Base-by-base conservation (phyloP, 495 filamentous ascomycete species). In the Lasiosphaeria miniovina region DNA sequence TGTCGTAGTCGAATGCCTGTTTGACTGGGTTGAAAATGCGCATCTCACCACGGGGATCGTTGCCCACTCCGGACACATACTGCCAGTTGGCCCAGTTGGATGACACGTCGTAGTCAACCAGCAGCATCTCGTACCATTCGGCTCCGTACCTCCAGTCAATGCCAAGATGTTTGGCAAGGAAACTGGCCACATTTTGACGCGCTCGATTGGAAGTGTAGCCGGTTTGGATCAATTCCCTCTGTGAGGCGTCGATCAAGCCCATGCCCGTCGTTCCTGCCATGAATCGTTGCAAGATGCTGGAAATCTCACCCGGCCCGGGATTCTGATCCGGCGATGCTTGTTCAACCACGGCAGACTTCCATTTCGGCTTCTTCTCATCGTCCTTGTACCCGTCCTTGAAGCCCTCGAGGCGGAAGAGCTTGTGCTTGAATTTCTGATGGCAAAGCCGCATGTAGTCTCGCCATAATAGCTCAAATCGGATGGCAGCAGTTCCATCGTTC, bases 81-180 rank as follows among this genome's bases (percentile, higher is more conserved):
- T 89, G 86, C 88, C 87, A 91, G 64, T 89, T 90, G 41, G 84
- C 84, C 87, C 86, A 91, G 66, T 91, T 90, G 50, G 77, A 85
- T 38, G 79, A 80, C 10, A 88, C 74, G 61, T 91, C 88, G 68
- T 90, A 90, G 65, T 90, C 88, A 36, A 84, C 74, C 10, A 90
- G 79, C 57, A 85, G 65, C 61, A 77, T 79, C 67, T 90, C 88
- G 67, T 90, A 90, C 87, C 87, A 91, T 68, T 91, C 88, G 4
- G 86, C 88, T 4, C 88, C 88, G 32, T 89, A 74, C 7, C 87
- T 79, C 88, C 88, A 91, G 74, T 90, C 88, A 33, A 91, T 80
- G n/a, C 77, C 73, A 10, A 90, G 74, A 61, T 89, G 86, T 62
- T 88, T 89, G 11, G 86, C 68, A n/a, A 90, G 74, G 68, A 87